These are phyloP conservation scores for Pichia californica DNA, from an alignment of 805 yeast genomes.

Conservation along the genomic window DNA sequence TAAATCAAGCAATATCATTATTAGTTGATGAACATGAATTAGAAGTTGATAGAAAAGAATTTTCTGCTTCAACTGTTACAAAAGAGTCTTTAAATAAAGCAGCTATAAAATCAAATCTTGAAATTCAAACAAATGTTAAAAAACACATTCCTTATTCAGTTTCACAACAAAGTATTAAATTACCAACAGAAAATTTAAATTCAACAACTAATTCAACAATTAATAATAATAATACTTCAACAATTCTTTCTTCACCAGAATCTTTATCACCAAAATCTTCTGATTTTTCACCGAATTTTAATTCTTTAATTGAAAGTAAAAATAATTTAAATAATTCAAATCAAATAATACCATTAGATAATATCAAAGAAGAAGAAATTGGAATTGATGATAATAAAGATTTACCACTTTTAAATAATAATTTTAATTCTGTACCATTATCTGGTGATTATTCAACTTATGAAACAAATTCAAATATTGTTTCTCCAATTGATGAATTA, in stretches of 20 bases:
- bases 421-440: neutral
- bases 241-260: slow-evolving; percentile 21
- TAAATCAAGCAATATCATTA: slow-evolving; percentile 41
- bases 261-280: slow-evolving; percentile 22
- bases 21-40: slow-evolving; percentile 35
- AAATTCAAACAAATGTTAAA: too few relatives aligned
- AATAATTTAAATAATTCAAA: too few relatives aligned
- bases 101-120: neutral
- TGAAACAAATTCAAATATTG: slow-evolving; percentile 5
- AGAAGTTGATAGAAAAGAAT: slow-evolving; percentile 5
- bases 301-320: neutral
- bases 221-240: slow-evolving; percentile 1
- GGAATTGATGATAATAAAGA: neutral
- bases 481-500: slow-evolving; percentile 5
- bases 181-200: too few relatives aligned
- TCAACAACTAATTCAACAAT: neutral
- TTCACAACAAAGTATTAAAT: too few relatives aligned
- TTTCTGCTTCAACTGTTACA: slow-evolving; percentile 5
- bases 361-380: slow-evolving; percentile 20
- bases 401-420: neutral
- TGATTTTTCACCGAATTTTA: slow-evolving; percentile 11
- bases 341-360: slow-evolving; percentile 6
- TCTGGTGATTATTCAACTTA: neutral
- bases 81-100: slow-evolving; percentile 2
- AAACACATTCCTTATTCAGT: neutral